A percentile compares a stretch with the other conserved stretches of the same genome.
phyloP scores from a whole-genome alignment of 2,329 filamentous ascomycete genomes.

The Biscogniauxia marginata region DNA sequence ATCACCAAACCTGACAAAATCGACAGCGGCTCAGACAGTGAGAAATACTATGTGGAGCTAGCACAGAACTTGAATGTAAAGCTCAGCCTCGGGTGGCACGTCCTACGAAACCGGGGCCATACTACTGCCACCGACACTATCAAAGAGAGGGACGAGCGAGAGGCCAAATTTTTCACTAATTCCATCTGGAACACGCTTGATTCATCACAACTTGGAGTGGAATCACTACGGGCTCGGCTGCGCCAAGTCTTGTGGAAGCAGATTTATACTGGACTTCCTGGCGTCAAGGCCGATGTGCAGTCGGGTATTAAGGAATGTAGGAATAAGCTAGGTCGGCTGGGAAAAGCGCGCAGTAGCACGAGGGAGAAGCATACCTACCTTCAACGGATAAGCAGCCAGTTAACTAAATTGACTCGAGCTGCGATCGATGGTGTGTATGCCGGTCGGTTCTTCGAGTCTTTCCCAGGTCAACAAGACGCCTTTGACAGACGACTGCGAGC shows the following conservation, averaged over 20 bases:
- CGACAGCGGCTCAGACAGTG: conserved; percentile 35
- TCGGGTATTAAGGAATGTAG: conserved; percentile 30
- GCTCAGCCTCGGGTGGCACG: conserved; percentile 52
- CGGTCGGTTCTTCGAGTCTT: conserved; percentile 41
- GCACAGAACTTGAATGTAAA: conserved; percentile 44
- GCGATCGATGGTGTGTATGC: conserved; percentile 45
- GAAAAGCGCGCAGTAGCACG: conserved; percentile 38
- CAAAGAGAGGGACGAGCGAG: conserved; percentile 31
- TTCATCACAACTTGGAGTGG: conserved; percentile 35
- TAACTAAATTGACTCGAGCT: conserved; percentile 38
- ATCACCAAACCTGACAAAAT: conserved; percentile 47
- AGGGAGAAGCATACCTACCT: conserved; percentile 44
- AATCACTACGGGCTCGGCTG: conserved; percentile 38
- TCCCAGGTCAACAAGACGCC: conserved; percentile 22
- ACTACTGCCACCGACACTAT: conserved; percentile 21
- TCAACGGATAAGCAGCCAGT: conserved; percentile 37
- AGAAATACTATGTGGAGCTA: conserved; percentile 39
- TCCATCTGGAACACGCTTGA: conserved; percentile 26
- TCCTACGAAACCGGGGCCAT: conserved; percentile 42
- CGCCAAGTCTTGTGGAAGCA: conserved; percentile 39
- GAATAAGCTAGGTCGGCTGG: conserved; percentile 38
- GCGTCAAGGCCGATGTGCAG: conserved; percentile 34
- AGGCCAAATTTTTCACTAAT: conserved; percentile 34
- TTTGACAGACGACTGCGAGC: conserved; percentile 26
- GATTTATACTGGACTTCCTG: conserved; percentile 33